Evolutionary conservation across 169 alveolate genomes (phyloP).

Genomic region (Cryptosporidium felis): DNA sequence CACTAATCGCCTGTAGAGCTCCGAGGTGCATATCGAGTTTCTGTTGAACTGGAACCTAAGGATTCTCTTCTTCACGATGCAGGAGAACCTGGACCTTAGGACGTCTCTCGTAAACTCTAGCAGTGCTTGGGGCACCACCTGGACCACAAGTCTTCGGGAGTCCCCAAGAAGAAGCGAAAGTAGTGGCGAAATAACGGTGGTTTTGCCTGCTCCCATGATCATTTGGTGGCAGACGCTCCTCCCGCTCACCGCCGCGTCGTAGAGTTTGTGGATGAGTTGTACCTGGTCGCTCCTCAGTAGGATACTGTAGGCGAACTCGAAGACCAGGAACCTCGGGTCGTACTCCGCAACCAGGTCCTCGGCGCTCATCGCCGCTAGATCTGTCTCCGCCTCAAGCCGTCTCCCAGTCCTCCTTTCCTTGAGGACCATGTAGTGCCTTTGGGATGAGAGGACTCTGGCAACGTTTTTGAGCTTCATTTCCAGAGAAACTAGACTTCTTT

Average conservation of each 20-base stretch:
- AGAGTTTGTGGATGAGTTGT: constrained; percentile 80
- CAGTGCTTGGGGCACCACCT: constrained; percentile 83
- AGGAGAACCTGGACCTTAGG: constrained; percentile 85
- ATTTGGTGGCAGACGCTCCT: constrained; percentile 89
- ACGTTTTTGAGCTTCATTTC: constrained; percentile 58
- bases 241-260: constrained; percentile 78
- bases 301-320: constrained; percentile 88
- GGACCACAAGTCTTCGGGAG: constrained; percentile 79
- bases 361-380: not conserved
- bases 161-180: constrained; percentile 85
- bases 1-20: constrained; percentile 81
- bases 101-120: constrained; percentile 86
- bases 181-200: constrained; percentile 87
- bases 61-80: constrained; percentile 83
- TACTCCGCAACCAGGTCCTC: constrained; percentile 70
- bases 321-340: constrained; percentile 89
- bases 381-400: no score
- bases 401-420: not conserved
- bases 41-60: constrained; percentile 83
- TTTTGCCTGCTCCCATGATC: constrained; percentile 95
- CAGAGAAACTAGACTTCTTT: constrained; percentile 6
- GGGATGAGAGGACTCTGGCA: constrained; percentile 40
- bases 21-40: constrained; percentile 81
- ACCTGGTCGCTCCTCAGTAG: constrained; percentile 88
- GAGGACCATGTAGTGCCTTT: constrained; percentile 9